phyloP scores from a whole-genome alignment of 306 rosid genomes.

The Purshia tridentata region DNA sequence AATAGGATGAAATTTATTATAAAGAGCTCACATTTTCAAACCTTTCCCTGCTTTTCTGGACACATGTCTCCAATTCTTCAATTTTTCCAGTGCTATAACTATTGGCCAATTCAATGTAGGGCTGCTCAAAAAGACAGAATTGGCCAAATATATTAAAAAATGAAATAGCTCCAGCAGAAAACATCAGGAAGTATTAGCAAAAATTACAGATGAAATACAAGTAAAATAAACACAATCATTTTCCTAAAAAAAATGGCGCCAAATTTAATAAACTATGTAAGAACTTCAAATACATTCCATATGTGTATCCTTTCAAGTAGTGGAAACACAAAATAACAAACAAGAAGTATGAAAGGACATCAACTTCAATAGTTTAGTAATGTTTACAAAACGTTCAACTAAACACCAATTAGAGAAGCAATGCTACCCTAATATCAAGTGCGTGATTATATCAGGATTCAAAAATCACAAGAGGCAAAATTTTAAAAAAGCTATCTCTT shows the following conservation, averaged over 20 bases:
- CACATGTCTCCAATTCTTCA: slow-evolving; percentile 43
- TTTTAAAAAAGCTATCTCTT: neutral
- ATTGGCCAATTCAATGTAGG: slow-evolving; percentile 63
- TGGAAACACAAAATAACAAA: neutral
- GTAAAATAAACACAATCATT: no score
- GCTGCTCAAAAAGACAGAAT: slow-evolving; percentile 44
- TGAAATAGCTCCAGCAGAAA: neutral
- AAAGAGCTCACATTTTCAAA: slow-evolving; percentile 57
- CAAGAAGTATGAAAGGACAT: neutral
- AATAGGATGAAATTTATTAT: neutral
- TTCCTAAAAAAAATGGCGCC: neutral
- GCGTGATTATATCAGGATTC: neutral
- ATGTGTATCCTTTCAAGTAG: neutral
- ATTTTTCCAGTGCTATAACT: slow-evolving; percentile 51
- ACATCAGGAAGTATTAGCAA: neutral
- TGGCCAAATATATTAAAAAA: no score
- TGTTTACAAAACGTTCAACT: neutral
- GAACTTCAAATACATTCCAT: neutral
- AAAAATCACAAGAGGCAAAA: neutral
- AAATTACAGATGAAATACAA: neutral
- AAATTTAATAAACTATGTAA: no score
- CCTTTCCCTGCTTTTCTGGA: slow-evolving; percentile 47
- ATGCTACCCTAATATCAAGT: neutral
- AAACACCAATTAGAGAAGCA: neutral
- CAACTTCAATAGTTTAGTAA: neutral